Conservation (phyloP, 495 filamentous ascomycete species). For the Umbilicaria muhlenbergii region DNA sequence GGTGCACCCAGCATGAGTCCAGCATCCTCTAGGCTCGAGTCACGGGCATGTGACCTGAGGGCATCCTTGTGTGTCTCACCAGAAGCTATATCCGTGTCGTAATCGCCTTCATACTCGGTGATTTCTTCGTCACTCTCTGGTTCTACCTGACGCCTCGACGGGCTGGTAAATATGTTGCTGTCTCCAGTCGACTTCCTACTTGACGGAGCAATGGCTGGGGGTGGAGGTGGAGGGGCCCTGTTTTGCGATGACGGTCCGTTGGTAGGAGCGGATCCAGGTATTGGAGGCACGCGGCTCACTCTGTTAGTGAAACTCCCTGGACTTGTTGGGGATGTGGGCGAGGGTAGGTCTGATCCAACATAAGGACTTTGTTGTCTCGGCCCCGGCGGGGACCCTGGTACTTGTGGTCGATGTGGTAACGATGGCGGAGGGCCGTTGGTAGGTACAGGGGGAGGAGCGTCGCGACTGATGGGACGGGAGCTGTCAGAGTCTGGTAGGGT, state of each 20-base stretch:
- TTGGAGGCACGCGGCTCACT: conserved; percentile 22
- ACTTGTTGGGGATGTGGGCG: conserved; percentile 27
- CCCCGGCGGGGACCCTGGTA: conserved; percentile 12
- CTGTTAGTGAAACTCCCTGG: conserved; percentile 14
- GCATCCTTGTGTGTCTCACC: conserved; percentile 84
- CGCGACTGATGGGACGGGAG: conserved; percentile 13
- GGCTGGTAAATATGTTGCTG: conserved; percentile 15
- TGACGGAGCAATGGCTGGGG: conserved; percentile 35
- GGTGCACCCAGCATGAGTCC: conserved; percentile 1
- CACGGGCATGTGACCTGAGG: conserved; percentile 63
- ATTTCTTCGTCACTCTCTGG: conserved; percentile 66
- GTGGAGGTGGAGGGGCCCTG: conserved; percentile 67
- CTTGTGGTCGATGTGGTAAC: conserved; percentile 9
- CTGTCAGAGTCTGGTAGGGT: conserved; percentile 13
- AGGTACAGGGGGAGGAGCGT: conserved; percentile 34
- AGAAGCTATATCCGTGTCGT: conserved; percentile 93
- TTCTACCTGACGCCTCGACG: neutral
- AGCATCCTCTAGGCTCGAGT: conserved; percentile 50
- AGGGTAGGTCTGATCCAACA: conserved; percentile 17
- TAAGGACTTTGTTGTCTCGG: conserved; percentile 13
- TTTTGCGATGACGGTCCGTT: conserved; percentile 34
- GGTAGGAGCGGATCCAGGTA: conserved; percentile 23
- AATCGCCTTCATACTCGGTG: conserved; percentile 94
- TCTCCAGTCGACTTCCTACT: conserved; percentile 49
- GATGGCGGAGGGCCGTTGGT: conserved; percentile 22